Evolutionary conservation across 2,329 filamentous ascomycete species (phyloP), one percentile per base, ranked within the genome.

Genomic region (Fusarium chlamydosporum): DNA sequence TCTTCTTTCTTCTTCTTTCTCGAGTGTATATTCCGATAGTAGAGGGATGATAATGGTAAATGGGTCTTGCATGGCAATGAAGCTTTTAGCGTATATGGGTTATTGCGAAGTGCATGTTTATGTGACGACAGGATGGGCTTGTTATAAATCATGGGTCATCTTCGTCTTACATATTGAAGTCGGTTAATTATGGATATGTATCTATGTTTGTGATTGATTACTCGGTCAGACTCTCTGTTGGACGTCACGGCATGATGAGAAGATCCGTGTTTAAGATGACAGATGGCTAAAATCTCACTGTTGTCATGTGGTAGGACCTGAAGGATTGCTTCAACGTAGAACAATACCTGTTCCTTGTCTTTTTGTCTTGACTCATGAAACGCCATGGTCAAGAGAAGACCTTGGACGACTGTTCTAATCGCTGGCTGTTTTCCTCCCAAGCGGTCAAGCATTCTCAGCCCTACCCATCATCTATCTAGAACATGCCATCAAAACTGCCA

Each of bases 371-470:
- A 51, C 34, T 40, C 33, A 35, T 18, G 7, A 37, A n/a, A 37
- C 37, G 46, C 46, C 15, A 18, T 37, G 46, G 33, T 27, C 20
- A 26, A 26, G 29, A 41, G 5, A 41, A 41, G 18, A 10, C 20
- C 20, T 23, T 9, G 12, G 20, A n/a, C 31, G 20, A n/a, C 31
- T 13, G 15, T 8, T 34, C 23, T 16, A 26, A 13, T 47, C 15
- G 27, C 16, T 31, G 42, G 27, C n/a, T n/a, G 26, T n/a, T 29
- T 31, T 45, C 7, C 23, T 23, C 61, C 13, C n/a, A n/a, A 45
- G 40, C 72, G 79, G 57, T 43, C 79, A 80, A 82, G 16, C 23
- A 53, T 40, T 46, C 23, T 65, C 61, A 65, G 61, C 61, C 61
- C 58, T 63, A 56, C 15, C 6, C 18, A 6, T 18, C 18, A 6